These are phyloP conservation scores for Turnera subulata DNA, from an alignment of 345 rosid genomes.

Conservation along the genomic window DNA sequence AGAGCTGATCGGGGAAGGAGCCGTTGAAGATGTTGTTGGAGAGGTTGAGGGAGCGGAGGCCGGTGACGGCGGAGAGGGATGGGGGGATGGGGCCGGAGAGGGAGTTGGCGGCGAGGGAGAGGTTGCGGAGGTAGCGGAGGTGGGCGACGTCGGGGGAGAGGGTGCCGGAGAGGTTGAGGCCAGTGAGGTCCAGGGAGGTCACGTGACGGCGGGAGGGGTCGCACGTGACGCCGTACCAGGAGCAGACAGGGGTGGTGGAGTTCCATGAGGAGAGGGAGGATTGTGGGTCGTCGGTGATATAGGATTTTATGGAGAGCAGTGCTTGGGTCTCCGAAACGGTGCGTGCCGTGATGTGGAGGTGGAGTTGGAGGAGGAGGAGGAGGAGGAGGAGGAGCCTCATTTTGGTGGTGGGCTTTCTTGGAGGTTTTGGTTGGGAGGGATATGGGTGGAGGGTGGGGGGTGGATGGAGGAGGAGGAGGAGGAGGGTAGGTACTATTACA, in stretches of 20 bases:
- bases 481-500: too few relatives aligned
- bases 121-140: constrained; percentile 55
- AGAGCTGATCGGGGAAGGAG: constrained; percentile 56
- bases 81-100: constrained; percentile 68
- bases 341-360: constrained; percentile 24
- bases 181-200: constrained; percentile 55
- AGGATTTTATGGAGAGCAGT: constrained; percentile 70
- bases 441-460: not conserved
- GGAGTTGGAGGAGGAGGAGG: constrained; percentile 43
- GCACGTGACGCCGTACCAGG: constrained; percentile 69
- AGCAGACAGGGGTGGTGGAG: constrained; percentile 42
- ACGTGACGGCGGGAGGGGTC: constrained; percentile 58
- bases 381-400: constrained; percentile 44
- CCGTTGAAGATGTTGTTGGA: constrained; percentile 78
- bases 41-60: constrained; percentile 62
- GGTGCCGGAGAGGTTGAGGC: constrained; percentile 62
- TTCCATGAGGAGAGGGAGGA: constrained; percentile 66
- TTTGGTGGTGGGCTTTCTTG: constrained; percentile 3
- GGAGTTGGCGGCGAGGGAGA: constrained; percentile 53
- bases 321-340: constrained; percentile 57
- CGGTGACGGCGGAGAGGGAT: constrained; percentile 48
- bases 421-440: constrained; percentile 5
- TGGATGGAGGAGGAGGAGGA: constrained; percentile 7
- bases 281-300: constrained; percentile 52
- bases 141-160: constrained; percentile 59